Percentiles rank a stretch among this genome's conserved stretches.
Conservation (phyloP, 495 filamentous ascomycete genomes). For the Lasiosphaeris hirsuta region DNA sequence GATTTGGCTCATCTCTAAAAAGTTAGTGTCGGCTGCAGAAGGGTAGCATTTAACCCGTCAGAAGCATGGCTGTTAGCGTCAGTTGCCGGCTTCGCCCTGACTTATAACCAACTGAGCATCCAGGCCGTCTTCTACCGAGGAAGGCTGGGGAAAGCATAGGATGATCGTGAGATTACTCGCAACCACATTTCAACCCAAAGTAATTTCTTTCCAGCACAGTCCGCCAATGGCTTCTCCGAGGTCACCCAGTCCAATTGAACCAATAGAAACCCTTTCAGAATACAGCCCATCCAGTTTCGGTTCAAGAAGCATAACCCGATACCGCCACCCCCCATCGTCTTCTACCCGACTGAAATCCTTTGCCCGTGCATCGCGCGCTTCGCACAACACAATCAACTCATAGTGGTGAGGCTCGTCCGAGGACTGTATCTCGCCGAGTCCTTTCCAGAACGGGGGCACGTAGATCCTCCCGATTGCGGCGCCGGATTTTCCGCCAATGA, state of each 20-base stretch:
- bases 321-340: slow-evolving; percentile 18
- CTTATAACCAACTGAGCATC: no score
- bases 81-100: no score
- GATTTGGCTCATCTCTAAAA: no score
- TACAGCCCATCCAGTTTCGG: slow-evolving; percentile 8
- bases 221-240: no score
- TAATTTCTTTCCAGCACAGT: no score
- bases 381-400: slow-evolving; percentile 13
- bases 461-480: not conserved
- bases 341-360: slow-evolving; percentile 2
- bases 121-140: no score
- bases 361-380: not conserved
- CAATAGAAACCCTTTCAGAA: slow-evolving; percentile 17
- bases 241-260: slow-evolving; percentile 27
- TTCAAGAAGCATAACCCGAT: slow-evolving; percentile 21
- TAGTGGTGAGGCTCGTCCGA: not conserved
- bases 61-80: no score
- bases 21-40: no score
- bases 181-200: no score
- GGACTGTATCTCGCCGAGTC: not conserved
- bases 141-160: no score
- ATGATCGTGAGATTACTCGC: no score
- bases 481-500: not conserved
- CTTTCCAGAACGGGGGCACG: not conserved
- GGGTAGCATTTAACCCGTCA: no score